Evolutionary conservation across 1,284 basidiomycete species (phyloP).

Genomic region (Pholiota adiposa): DNA sequence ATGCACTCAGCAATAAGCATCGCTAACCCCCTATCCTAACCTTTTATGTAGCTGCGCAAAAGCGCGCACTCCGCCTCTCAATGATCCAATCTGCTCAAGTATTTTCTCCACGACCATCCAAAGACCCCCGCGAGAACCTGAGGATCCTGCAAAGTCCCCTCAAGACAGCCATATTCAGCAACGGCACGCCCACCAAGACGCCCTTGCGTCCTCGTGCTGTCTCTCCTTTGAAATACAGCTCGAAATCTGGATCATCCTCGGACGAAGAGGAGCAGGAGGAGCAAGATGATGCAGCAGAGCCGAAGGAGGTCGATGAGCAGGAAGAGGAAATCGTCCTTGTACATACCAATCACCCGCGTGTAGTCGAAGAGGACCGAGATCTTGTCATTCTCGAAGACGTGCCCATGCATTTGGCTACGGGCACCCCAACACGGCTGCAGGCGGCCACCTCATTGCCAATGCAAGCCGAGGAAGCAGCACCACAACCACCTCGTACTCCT

Average conservation of each 20-base stretch:
- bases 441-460: constrained; percentile 8
- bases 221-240: constrained; percentile 25
- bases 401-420: constrained; percentile 29
- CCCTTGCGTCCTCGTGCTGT: constrained; percentile 31
- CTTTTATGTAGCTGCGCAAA: constrained; percentile 17
- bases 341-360: constrained; percentile 65
- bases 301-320: constrained; percentile 44
- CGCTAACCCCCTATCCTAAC: not conserved
- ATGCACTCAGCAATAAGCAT: not conserved
- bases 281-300: constrained; percentile 33
- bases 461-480: constrained; percentile 27
- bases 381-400: constrained; percentile 73
- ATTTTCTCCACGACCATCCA: constrained; percentile 65
- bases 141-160: constrained; percentile 63
- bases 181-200: constrained; percentile 21
- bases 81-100: constrained; percentile 77
- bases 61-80: constrained; percentile 62
- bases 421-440: not conserved
- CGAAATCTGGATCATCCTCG: constrained; percentile 9
- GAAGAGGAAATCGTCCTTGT: constrained; percentile 64
- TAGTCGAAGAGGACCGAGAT: constrained; percentile 71
- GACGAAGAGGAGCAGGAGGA: constrained; percentile 22
- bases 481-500: constrained; percentile 42
- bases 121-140: constrained; percentile 60
- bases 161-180: constrained; percentile 44